Evolutionary conservation across 2,329 filamentous ascomycete species (phyloP), one percentile per base, ranked within the genome.

Genomic region (Monosporascus sp.): DNA sequence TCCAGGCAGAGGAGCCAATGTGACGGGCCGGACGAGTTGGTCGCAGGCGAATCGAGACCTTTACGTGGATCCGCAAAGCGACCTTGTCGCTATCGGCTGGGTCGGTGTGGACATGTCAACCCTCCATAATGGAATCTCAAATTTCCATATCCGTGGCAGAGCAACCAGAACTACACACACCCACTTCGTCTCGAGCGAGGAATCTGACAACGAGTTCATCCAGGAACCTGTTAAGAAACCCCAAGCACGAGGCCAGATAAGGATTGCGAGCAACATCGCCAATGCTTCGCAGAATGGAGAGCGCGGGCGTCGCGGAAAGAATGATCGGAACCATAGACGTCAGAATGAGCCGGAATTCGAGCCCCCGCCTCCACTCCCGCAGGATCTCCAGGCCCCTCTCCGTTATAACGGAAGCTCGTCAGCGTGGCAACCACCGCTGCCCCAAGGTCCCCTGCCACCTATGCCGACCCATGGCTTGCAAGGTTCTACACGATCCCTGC

Each of bases 11-110:
- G 58, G 53, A 24, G 50, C 53, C 18, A 62, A 58, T 37, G 52
- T 58, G 14, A 52, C 54, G 22, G 66, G 60, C 17, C 74, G 71
- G 55, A 71, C 75, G 48, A 82, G 78, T 0, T 86, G 81, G 81
- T 78, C 78, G 31, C 62, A 73, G 51, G 64, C 67, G 45, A 82
- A 80, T 58, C 70, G 73, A 17, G 67, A 74, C 50, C 69, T 70
- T 37, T 85, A 81, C 59, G 49, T 82, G 26, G 78, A 84, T 61
- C 63, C 72, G 5, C 59, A 70, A 8, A 78, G 74, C 51, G 61
- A 65, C 3, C 60, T 70, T 26, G 55, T 66, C 7, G 69, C 74
- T 41, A 72, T 81, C 48, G 62, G 65, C 49, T 63, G 65, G 63
- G 51, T 54, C 14, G 56, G 51, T 7, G 38, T 63, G 22, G 55